These are phyloP conservation scores for Lentinula lateritia DNA, from an alignment of 768 basidiomycete genomes.

Conservation along the genomic window DNA sequence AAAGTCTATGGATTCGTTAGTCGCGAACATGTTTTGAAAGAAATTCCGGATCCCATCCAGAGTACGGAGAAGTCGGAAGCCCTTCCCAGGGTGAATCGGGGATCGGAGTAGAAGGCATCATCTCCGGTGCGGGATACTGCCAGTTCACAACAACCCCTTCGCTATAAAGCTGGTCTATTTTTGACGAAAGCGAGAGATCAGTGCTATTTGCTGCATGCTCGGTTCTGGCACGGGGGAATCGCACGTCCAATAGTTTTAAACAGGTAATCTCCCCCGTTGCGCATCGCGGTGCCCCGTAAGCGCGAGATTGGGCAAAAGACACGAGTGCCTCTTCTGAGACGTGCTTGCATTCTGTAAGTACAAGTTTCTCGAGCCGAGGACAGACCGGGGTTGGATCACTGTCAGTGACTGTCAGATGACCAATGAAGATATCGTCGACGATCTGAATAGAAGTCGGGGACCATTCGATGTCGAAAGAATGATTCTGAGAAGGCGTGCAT, in stretches of 20 bases:
- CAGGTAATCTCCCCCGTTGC: background rate
- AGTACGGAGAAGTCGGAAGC: background rate
- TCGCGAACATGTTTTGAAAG: background rate
- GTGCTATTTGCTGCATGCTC: background rate
- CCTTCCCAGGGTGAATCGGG: conserved; percentile 2
- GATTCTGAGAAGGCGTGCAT: background rate
- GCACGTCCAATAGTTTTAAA: background rate
- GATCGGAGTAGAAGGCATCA: background rate
- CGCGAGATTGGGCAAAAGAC: background rate
- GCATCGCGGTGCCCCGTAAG: background rate
- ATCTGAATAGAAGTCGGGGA: background rate
- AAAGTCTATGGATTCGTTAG: background rate
- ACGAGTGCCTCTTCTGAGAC: background rate
- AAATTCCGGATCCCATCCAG: background rate
- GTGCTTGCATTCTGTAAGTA: background rate
- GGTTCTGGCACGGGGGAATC: background rate
- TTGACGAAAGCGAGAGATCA: background rate
- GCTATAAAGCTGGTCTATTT: background rate
- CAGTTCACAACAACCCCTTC: conserved; percentile 1
- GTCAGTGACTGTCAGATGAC: background rate
- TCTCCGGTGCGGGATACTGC: background rate
- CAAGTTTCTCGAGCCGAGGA: conserved; percentile 1
- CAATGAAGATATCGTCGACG: background rate
- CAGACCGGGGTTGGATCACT: background rate
- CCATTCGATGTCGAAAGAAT: background rate